phyloP scores from a whole-genome alignment of 805 yeast species.

The Candida hungchunana region DNA sequence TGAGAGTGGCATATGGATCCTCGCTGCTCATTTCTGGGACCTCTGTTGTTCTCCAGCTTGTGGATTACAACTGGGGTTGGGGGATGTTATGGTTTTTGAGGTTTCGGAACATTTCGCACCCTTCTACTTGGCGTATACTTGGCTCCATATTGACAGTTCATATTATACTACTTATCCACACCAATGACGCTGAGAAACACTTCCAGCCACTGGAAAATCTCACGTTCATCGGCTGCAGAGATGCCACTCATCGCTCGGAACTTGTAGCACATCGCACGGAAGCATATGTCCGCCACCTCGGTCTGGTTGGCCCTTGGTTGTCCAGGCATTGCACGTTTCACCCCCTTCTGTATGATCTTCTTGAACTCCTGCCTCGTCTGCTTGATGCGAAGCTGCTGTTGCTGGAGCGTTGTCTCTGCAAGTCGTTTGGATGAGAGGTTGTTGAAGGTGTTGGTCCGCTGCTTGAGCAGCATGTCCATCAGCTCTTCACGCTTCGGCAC shows the following conservation, averaged over 20 bases:
- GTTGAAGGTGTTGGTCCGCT: slow-evolving; percentile 13
- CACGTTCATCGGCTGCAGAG: slow-evolving; percentile 8
- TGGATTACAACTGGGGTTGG: neutral
- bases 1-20: slow-evolving; percentile 11
- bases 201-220: slow-evolving; percentile 20
- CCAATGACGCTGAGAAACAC: slow-evolving; percentile 14
- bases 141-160: too few species aligned
- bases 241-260: slow-evolving; percentile 14
- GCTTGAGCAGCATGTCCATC: slow-evolving; percentile 21
- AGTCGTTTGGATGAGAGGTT: slow-evolving; percentile 18
- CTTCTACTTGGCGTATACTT: too few species aligned
- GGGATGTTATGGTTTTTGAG: too few species aligned
- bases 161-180: neutral
- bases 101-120: too few species aligned
- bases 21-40: neutral
- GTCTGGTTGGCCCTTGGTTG: slow-evolving; percentile 14
- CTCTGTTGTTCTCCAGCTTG: neutral
- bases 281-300: slow-evolving; percentile 26
- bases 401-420: slow-evolving; percentile 16
- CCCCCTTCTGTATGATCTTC: slow-evolving; percentile 15
- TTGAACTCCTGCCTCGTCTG: slow-evolving; percentile 17
- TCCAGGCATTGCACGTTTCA: slow-evolving; percentile 14
- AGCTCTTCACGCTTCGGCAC: slow-evolving; percentile 23
- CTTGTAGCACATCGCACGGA: slow-evolving; percentile 21
- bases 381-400: slow-evolving; percentile 16